Percentiles rank a stretch among this genome's conserved stretches.
These are phyloP conservation scores for Pilasporangium apinafurcum DNA, from an alignment of 352 stramenopile species.

Conservation along the genomic window DNA sequence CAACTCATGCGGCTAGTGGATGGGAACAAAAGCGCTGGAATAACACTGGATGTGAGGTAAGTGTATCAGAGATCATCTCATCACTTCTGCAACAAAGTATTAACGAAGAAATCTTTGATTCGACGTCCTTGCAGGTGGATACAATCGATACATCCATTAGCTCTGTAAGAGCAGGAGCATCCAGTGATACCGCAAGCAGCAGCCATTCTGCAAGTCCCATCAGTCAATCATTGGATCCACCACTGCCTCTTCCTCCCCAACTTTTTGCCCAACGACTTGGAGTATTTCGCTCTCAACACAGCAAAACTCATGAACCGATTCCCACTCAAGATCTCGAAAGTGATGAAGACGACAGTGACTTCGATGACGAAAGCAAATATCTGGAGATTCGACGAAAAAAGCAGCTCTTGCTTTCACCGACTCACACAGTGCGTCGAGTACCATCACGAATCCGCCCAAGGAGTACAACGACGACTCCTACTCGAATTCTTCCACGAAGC, in stretches of 20 bases:
- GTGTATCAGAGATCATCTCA: no score
- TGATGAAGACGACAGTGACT: conserved; percentile 5
- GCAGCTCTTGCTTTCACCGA: no score
- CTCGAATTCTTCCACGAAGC: background rate
- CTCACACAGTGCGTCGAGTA: no score
- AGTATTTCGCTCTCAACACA: conserved; percentile 2
- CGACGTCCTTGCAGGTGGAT: no score
- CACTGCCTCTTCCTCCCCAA: conserved; percentile 6
- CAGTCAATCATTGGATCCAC: no score
- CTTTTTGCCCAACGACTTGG: conserved; percentile 9
- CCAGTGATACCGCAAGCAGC: background rate
- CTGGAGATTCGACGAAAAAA: background rate
- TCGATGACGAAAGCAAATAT: background rate
- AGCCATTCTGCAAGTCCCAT: conserved; percentile 1
- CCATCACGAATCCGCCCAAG: background rate
- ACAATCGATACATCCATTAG: no score
- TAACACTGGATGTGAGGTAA: no score
- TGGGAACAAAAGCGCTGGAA: no score
- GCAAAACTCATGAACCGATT: background rate
- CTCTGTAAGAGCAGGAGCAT: no score
- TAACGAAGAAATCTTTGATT: no score
- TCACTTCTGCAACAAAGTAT: no score
- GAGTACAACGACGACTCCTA: background rate
- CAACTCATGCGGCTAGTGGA: no score
- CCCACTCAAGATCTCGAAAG: background rate